Evolutionary conservation across 2,329 filamentous ascomycete species (phyloP), one percentile per base, ranked within the genome.

Genomic region (Elsinoe fawcettii): DNA sequence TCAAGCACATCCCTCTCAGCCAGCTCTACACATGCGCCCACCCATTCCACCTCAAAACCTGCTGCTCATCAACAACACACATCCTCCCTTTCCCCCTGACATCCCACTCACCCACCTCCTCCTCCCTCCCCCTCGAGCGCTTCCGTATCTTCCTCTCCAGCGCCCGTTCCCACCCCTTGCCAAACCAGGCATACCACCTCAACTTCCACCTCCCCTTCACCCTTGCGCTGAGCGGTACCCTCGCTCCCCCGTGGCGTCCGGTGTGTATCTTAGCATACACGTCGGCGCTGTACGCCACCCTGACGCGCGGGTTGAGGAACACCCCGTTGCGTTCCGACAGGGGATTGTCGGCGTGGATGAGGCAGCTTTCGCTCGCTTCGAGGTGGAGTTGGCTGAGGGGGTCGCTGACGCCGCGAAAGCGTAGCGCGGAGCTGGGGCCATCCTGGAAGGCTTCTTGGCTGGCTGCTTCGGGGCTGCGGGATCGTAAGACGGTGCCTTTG

Each of bases 361-460:
- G 79, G 69, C 88, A 91, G 73, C 87, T 90, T 70, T 91, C 87
- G 12, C 83, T 87, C n/a, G 78, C 87, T 69, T 91, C 88, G 23
- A 90, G 74, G 65, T 88, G 86, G 23, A 74, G 65, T 2, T 63
- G 59, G 0, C 77, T 77, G 1, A 92, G 78, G 3, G 76, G 78
- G 65, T 88, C 85, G 0, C 80, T 66, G 20, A 87, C 75, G 3
- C 77, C 84, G 8, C 86, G 81, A 69, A 88, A 88, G n/a, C 72
- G 74, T 0, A 88, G 73, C 0, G 70, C 47, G 3, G 62, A 46
- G 34, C 62, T 22, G 61, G 59, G 63, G n/a, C 27, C 9, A 30
- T 56, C 53, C 58, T 14, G 6, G 16, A 8, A 5, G 18, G 18
- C 12, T 5, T 18, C 41, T 16, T 16, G 8, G 41, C 18, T 16